Evolutionary conservation across 768 basidiomycete species (phyloP).

Genomic region (Boletellus sp.): DNA sequence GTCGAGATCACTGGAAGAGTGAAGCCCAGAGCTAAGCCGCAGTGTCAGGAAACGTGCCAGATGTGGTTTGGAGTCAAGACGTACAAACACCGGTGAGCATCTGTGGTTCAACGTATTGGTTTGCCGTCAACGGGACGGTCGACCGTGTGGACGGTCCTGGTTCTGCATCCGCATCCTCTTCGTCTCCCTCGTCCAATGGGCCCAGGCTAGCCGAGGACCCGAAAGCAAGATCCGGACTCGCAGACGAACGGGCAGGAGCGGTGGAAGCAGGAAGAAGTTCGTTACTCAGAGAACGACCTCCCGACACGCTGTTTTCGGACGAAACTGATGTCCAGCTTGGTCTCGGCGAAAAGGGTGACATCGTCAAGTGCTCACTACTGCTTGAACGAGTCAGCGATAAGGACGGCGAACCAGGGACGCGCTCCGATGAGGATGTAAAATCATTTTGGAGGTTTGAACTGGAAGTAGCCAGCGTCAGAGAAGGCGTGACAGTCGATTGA

Average conservation of each 20-base stretch:
- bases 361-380: conserved; percentile 12
- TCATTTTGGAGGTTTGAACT: conserved; percentile 14
- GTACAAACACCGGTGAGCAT: conserved; percentile 60
- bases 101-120: conserved; percentile 53
- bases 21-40: conserved; percentile 62
- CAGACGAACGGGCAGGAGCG: conserved; percentile 14
- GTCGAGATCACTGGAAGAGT: conserved; percentile 51
- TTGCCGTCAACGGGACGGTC: conserved; percentile 21
- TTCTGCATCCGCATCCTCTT: conserved; percentile 14
- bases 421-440: conserved; percentile 9
- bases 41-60: conserved; percentile 5
- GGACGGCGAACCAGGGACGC: conserved; percentile 9
- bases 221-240: conserved; percentile 24
- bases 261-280: conserved; percentile 11
- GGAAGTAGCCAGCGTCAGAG: conserved; percentile 5
- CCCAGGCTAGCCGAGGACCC: conserved; percentile 12
- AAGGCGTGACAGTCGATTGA: conserved; percentile 5
- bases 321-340: conserved; percentile 24
- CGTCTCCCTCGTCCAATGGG: conserved; percentile 16
- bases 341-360: conserved; percentile 14
- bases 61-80: conserved; percentile 30
- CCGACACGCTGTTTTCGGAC: conserved; percentile 21
- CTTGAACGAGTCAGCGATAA: conserved; percentile 15
- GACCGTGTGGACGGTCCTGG: conserved; percentile 16
- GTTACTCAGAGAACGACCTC: conserved; percentile 11